Conservation (phyloP, 139 green algal species). For the Haematococcus lacustris region DNA sequence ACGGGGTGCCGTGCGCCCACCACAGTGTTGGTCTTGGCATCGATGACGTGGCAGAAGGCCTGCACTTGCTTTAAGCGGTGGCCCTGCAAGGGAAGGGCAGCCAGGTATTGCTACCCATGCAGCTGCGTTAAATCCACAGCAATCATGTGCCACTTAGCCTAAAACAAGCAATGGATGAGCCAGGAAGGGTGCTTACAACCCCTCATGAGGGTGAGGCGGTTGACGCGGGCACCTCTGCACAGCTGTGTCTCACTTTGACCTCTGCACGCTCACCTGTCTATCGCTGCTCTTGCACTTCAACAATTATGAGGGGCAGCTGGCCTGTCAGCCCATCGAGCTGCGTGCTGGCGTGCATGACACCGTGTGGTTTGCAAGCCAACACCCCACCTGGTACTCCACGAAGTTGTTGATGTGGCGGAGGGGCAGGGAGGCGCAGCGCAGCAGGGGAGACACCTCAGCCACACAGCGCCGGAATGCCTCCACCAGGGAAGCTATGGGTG, state of each 20-base stretch:
- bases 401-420: conserved; percentile 52
- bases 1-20: conserved; percentile 21
- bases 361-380: too few relatives aligned
- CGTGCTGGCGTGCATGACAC: too few relatives aligned
- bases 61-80: conserved; percentile 34
- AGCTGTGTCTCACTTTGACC: neutral
- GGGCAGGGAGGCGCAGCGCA: conserved; percentile 30
- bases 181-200: neutral
- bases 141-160: neutral
- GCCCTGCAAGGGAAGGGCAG: too few relatives aligned
- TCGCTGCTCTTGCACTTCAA: neutral
- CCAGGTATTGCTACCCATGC: neutral
- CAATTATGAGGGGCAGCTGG: too few relatives aligned
- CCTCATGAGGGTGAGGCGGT: too few relatives aligned
- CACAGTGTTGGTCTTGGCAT: conserved; percentile 16
- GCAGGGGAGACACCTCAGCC: conserved; percentile 33
- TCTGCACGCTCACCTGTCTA: neutral
- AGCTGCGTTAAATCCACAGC: neutral
- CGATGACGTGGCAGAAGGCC: conserved; percentile 30
- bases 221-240: neutral
- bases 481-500: conserved; percentile 24
- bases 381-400: conserved; percentile 47
- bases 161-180: conserved; percentile 2
- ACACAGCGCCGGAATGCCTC: conserved; percentile 35
- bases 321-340: too few relatives aligned